phyloP scores from a whole-genome alignment of 495 filamentous ascomycete species.

The Hypoxylon perforatum region DNA sequence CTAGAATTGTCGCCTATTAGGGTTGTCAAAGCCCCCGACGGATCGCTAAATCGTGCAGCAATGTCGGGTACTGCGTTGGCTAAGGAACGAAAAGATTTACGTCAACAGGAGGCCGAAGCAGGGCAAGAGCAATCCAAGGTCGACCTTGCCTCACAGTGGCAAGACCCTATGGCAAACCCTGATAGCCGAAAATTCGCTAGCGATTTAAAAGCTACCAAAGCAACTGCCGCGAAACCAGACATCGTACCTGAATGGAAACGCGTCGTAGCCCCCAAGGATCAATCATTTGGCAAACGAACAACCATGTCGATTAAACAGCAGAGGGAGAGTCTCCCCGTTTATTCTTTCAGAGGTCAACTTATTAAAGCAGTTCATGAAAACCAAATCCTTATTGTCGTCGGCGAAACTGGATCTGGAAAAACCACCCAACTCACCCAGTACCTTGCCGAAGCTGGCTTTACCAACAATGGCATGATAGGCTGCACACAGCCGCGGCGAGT shows the following conservation, averaged over 20 bases:
- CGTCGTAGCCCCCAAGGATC: slow-evolving; percentile 82
- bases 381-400: slow-evolving; percentile 94
- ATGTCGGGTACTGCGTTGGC: slow-evolving; percentile 92
- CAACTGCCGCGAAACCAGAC: slow-evolving; percentile 58
- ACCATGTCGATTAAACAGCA: slow-evolving; percentile 96
- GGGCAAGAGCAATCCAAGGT: slow-evolving; percentile 81
- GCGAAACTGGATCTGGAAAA: slow-evolving; percentile 97
- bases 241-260: slow-evolving; percentile 93
- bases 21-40: slow-evolving; percentile 97
- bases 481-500: slow-evolving; percentile 98
- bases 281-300: slow-evolving; percentile 85
- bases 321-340: slow-evolving; percentile 89
- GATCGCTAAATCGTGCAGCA: slow-evolving; percentile 92
- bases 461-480: slow-evolving; percentile 90
- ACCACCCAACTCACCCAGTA: slow-evolving; percentile 98
- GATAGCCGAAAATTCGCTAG: slow-evolving; percentile 87
- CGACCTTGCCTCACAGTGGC: slow-evolving; percentile 92
- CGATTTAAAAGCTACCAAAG: slow-evolving; percentile 74
- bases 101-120: slow-evolving; percentile 88
- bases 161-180: slow-evolving; percentile 92
- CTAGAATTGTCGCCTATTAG: slow-evolving; percentile 94
- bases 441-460: slow-evolving; percentile 90
- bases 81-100: slow-evolving; percentile 87
- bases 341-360: slow-evolving; percentile 86
- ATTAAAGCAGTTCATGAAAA: slow-evolving; percentile 89